Percentiles rank a stretch among this genome's conserved stretches.
phyloP scores from a whole-genome alignment of 768 basidiomycete species.

The Auriculariales sp. region DNA sequence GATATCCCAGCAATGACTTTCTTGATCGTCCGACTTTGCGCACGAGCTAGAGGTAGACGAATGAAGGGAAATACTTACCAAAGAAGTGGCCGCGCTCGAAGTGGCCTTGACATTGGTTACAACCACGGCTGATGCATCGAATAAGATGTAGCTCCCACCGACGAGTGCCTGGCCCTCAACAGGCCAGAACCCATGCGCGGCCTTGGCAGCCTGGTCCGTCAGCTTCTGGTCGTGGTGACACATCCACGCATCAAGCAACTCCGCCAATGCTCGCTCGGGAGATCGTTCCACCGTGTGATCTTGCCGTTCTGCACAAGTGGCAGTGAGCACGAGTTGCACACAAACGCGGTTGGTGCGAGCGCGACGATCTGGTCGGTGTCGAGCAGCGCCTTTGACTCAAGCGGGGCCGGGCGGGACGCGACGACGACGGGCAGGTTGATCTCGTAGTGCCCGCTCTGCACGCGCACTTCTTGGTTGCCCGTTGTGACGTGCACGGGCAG shows the following conservation, averaged over 20 bases:
- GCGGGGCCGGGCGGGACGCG: neutral
- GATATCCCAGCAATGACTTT: conserved; percentile 70
- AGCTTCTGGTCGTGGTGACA: conserved; percentile 85
- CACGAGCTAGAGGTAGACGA: conserved; percentile 2
- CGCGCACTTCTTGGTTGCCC: conserved; percentile 45
- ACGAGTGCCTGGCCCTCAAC: conserved; percentile 56
- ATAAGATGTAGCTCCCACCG: conserved; percentile 79
- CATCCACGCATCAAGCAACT: conserved; percentile 97
- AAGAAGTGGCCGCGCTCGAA: conserved; percentile 51
- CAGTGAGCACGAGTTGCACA: conserved; percentile 67
- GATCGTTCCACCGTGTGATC: conserved; percentile 51
- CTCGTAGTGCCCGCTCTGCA: conserved; percentile 49
- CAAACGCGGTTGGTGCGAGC: conserved; percentile 47
- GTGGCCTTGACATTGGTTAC: conserved; percentile 29
- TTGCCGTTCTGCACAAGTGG: conserved; percentile 42
- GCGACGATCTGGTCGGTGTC: conserved; percentile 51
- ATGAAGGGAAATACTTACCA: conserved; percentile 6
- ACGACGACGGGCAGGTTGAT: conserved; percentile 41
- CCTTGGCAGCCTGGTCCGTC: conserved; percentile 48
- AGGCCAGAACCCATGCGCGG: conserved; percentile 70
- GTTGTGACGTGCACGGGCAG: conserved; percentile 42
- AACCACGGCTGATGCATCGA: conserved; percentile 46
- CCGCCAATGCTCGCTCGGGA: conserved; percentile 96
- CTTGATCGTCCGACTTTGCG: conserved; percentile 76
- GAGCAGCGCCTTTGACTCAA: conserved; percentile 35